Conservation (phyloP, 192 early-diverging fungal genomes). For the Piromyces sp. region DNA sequence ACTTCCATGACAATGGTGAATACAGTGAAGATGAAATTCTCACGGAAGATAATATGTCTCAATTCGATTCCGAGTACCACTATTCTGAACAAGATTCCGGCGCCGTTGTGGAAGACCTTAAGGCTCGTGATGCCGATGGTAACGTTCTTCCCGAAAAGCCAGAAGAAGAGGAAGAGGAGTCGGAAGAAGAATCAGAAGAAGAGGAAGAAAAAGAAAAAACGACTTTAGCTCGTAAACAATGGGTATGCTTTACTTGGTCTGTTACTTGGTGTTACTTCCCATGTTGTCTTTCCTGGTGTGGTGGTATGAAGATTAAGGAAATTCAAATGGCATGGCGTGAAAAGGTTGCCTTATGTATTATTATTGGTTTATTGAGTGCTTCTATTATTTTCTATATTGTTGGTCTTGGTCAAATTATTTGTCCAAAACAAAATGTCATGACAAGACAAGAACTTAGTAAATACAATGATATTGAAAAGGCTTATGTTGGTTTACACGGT, state of each 20-base stretch:
- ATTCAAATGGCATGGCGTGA: slow-evolving; percentile 92
- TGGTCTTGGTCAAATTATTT: slow-evolving; percentile 53
- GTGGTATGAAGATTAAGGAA: slow-evolving; percentile 69
- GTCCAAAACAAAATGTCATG: slow-evolving; percentile 43
- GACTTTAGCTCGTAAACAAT: slow-evolving; percentile 26
- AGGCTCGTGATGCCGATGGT: neutral
- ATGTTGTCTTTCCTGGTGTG: slow-evolving; percentile 29
- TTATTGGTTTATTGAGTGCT: slow-evolving; percentile 64
- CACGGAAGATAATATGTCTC: neutral
- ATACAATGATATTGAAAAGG: neutral
- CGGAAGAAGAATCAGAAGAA: slow-evolving; percentile 11
- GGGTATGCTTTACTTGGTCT: slow-evolving; percentile 62
- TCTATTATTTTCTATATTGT: slow-evolving; percentile 76
- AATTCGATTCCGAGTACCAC: neutral
- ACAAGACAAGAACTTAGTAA: neutral
- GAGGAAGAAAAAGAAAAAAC: slow-evolving; percentile 25
- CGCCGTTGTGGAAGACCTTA: neutral
- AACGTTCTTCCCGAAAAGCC: neutral
- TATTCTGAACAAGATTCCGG: neutral
- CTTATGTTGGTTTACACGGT: neutral
- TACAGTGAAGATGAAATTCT: neutral
- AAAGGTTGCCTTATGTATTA: slow-evolving; percentile 66
- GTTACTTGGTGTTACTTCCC: slow-evolving; percentile 71
- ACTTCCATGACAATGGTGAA: neutral
- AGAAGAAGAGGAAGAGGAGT: slow-evolving; percentile 11